These are phyloP conservation scores for Neocatenulostroma microsporum DNA, from an alignment of 2,329 filamentous ascomycete genomes.

Conservation along the genomic window DNA sequence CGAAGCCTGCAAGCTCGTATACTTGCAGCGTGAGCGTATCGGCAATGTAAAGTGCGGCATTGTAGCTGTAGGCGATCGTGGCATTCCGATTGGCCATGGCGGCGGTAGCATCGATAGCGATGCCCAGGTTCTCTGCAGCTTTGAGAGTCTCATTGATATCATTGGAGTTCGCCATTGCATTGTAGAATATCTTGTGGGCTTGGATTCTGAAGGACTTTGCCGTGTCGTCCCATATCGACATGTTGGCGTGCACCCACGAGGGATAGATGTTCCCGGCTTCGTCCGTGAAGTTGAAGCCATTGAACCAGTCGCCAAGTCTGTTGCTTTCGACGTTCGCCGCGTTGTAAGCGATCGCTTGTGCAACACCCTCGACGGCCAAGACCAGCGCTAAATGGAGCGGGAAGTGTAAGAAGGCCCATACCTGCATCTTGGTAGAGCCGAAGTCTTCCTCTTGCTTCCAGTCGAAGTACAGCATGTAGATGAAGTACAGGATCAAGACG, in stretches of 20 bases:
- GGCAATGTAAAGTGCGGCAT: neutral
- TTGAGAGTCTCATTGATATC: no score
- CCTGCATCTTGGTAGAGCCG: slow-evolving; percentile 10
- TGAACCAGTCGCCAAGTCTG: slow-evolving; percentile 3
- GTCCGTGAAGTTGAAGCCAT: neutral
- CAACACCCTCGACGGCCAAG: slow-evolving; percentile 18
- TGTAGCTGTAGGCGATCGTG: neutral
- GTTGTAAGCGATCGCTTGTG: slow-evolving; percentile 29
- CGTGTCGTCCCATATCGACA: no score
- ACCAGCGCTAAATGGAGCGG: slow-evolving; percentile 17
- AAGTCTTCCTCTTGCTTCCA: slow-evolving; percentile 16
- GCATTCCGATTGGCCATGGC: neutral
- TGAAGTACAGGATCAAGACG: slow-evolving; percentile 28
- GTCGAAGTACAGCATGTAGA: slow-evolving; percentile 23
- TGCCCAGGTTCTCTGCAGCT: no score
- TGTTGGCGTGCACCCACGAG: no score
- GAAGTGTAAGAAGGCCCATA: slow-evolving; percentile 21
- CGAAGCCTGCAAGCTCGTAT: neutral
- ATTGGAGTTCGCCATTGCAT: no score
- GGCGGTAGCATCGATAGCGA: no score
- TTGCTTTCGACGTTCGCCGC: slow-evolving; percentile 14
- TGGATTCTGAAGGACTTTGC: no score
- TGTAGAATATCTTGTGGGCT: no score
- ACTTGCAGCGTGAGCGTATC: neutral
- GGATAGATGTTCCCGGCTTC: no score